phyloP scores from a whole-genome alignment of 177 flowering plant genomes.

The Vitis hybrid region DNA sequence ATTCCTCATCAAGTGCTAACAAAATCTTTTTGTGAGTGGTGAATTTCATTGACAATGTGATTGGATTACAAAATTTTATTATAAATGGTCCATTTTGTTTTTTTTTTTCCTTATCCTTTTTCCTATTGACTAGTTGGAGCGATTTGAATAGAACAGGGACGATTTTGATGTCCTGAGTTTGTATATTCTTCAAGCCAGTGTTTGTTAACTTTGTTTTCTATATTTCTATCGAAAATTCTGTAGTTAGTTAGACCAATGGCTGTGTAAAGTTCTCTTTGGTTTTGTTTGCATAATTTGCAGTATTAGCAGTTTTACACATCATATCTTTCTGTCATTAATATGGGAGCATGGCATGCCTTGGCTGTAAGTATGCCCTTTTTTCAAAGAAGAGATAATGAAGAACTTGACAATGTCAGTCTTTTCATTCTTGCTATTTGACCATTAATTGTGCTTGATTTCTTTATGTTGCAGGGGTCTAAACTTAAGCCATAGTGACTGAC shows the following conservation, averaged over 20 bases:
- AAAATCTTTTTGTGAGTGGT: conserved; percentile 38
- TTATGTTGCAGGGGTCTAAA: not conserved
- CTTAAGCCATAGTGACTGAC: not conserved
- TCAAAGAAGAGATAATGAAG: not conserved
- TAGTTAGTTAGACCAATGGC: not conserved
- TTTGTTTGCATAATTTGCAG: not conserved
- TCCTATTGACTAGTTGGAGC: conserved; percentile 12
- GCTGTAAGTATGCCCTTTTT: not conserved
- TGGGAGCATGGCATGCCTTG: not conserved
- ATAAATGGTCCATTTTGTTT: conserved; percentile 20
- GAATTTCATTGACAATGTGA: conserved; percentile 28
- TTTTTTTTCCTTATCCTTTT: conserved; percentile 7
- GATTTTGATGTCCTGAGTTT: conserved; percentile 10
- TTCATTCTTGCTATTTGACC: not conserved
- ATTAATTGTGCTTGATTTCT: not conserved
- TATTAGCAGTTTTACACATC: not conserved
- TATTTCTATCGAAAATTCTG: not conserved
- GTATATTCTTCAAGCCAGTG: conserved; percentile 11
- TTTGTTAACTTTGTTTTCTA: not conserved
- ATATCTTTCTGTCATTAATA: not conserved
- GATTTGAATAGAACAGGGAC: conserved; percentile 17
- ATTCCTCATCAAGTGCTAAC: conserved; percentile 34
- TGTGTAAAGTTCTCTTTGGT: not conserved
- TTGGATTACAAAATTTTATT: conserved; percentile 28
- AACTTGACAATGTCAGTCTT: not conserved